phyloP scores from a whole-genome alignment of 768 basidiomycete species.

The Hygrocybe punicea region DNA sequence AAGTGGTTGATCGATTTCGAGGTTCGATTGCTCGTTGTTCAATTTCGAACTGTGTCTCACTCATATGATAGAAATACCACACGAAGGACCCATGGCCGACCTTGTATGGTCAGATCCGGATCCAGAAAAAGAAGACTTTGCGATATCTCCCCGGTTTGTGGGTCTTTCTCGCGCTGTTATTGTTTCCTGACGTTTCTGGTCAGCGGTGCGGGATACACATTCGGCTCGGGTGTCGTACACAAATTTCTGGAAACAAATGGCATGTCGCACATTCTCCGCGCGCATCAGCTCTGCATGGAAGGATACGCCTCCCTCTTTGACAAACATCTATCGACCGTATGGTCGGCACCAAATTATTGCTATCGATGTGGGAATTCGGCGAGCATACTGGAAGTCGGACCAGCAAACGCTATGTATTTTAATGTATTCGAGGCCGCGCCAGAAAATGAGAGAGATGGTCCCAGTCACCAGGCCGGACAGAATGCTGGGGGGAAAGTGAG shows the following conservation, averaged over 20 bases:
- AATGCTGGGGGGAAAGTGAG: conserved; percentile 69
- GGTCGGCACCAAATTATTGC: conserved; percentile 98
- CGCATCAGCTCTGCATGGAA: conserved; percentile 99
- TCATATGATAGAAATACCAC: conserved; percentile 78
- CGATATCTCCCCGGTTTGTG: conserved; percentile 90
- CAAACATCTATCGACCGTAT: conserved; percentile 92
- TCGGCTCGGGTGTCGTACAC: conserved; percentile 95
- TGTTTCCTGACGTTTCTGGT: conserved; percentile 7
- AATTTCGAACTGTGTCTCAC: conserved; percentile 23
- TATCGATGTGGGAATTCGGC: conserved; percentile 98
- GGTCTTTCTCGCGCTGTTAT: conserved; percentile 4
- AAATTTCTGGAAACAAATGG: conserved; percentile 95
- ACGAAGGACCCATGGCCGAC: conserved; percentile 99
- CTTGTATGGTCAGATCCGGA: conserved; percentile 99
- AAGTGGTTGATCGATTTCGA: conserved; percentile 97
- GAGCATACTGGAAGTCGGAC: conserved; percentile 92
- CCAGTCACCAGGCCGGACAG: conserved; percentile 71
- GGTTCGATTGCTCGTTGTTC: conserved; percentile 45
- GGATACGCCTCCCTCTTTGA: conserved; percentile 98
- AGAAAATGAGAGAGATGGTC: conserved; percentile 93
- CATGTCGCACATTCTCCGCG: conserved; percentile 96
- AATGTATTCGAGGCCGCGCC: conserved; percentile 99
- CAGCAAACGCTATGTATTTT: conserved; percentile 83
- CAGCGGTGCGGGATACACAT: conserved; percentile 98
- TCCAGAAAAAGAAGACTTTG: conserved; percentile 98